These are phyloP conservation scores for Chrysosporium queenslandicum DNA, from an alignment of 2,329 filamentous ascomycete species.

Conservation along the genomic window DNA sequence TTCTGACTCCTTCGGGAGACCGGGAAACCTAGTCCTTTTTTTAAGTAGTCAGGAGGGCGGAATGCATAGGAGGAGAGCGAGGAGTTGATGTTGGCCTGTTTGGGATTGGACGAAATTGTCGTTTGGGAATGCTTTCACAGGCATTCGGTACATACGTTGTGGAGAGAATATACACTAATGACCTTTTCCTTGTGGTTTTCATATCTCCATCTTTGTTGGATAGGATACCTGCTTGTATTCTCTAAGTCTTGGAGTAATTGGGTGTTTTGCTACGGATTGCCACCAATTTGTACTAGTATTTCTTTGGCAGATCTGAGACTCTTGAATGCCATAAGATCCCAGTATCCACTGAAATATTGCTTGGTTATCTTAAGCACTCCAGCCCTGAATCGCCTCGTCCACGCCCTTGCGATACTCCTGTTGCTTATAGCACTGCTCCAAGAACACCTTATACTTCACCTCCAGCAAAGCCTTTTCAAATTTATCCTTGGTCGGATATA, in stretches of 20 bases:
- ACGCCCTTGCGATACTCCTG: slow-evolving; percentile 69
- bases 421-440: slow-evolving; percentile 83
- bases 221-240: no score
- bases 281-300: background rate
- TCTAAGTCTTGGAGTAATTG: no score
- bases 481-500: slow-evolving; percentile 61
- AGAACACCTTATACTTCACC: slow-evolving; percentile 90
- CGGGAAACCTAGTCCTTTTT: background rate
- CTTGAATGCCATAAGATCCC: background rate
- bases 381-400: slow-evolving; percentile 49
- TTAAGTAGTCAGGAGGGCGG: background rate
- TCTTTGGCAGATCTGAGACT: no score
- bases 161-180: no score
- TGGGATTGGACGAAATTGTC: background rate
- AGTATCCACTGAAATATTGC: no score
- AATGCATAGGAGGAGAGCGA: background rate
- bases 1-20: background rate
- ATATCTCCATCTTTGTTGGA: no score
- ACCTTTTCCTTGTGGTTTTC: no score
- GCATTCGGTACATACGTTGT: no score
- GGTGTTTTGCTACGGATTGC: no score
- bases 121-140: no score
- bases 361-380: slow-evolving; percentile 23
- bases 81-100: background rate
- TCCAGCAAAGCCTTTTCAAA: slow-evolving; percentile 69